phyloP scores from a whole-genome alignment of 495 filamentous ascomycete species.

The Aspergillus cavernicola region DNA sequence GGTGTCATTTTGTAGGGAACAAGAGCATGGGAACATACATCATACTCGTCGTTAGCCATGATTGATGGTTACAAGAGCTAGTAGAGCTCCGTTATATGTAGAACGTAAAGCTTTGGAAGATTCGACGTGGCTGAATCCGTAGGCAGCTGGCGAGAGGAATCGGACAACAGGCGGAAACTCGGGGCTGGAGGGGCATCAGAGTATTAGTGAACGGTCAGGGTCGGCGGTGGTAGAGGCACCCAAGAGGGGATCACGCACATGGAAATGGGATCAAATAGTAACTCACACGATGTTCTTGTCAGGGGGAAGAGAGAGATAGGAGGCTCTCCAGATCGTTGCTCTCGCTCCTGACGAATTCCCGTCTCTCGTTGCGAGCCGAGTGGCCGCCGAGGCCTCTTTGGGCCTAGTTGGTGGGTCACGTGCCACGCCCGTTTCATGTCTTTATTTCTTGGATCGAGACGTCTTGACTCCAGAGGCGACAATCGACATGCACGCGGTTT shows the following conservation, averaged over 20 bases:
- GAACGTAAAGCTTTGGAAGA: conserved; percentile 17
- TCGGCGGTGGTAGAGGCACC: background rate
- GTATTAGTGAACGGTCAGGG: background rate
- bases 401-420: conserved; percentile 29
- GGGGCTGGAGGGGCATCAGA: conserved; percentile 7
- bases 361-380: conserved; percentile 23
- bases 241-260: background rate
- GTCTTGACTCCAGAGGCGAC: background rate
- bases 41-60: conserved; percentile 99
- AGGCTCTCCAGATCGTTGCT: conserved; percentile 29
- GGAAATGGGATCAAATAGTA: background rate
- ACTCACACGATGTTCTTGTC: conserved; percentile 7
- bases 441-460: background rate
- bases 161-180: conserved; percentile 10
- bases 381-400: conserved; percentile 23
- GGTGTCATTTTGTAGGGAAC: background rate
- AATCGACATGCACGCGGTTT: background rate
- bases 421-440: conserved; percentile 3
- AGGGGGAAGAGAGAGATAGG: conserved; percentile 25
- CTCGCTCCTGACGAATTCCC: conserved; percentile 15
- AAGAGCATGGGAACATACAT: conserved; percentile 62
- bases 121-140: conserved; percentile 11
- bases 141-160: conserved; percentile 9
- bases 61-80: conserved; percentile 20
- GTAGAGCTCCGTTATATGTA: conserved; percentile 16